Percentiles rank a stretch among this genome's conserved stretches.
These are phyloP conservation scores for Colletotrichum melonis DNA, from an alignment of 2,329 filamentous ascomycete species.

Conservation along the genomic window DNA sequence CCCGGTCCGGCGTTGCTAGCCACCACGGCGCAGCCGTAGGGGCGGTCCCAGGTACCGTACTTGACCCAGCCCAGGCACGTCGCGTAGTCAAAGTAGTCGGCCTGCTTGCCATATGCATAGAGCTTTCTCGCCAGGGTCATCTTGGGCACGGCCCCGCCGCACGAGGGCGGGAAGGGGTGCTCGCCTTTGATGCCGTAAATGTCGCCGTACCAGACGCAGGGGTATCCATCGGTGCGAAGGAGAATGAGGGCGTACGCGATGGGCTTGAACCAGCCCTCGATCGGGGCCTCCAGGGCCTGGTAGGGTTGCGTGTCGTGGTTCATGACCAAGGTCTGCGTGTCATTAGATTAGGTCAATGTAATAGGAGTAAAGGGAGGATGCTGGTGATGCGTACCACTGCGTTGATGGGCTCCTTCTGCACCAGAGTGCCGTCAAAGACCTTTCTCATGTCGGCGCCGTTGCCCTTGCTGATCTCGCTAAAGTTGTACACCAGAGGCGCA, in stretches of 20 bases:
- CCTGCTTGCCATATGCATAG: conserved; percentile 74
- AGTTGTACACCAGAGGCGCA: conserved; percentile 75
- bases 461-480: conserved; percentile 68
- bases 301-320: conserved; percentile 74
- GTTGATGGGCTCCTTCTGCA: conserved; percentile 51
- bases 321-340: conserved; percentile 69
- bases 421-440: conserved; percentile 71
- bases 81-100: conserved; percentile 71
- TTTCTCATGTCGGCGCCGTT: conserved; percentile 69
- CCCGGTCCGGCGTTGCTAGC: conserved; percentile 64
- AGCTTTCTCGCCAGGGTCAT: conserved; percentile 72
- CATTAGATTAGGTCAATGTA: too few species aligned
- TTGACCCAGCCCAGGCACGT: conserved; percentile 73
- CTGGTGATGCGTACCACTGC: conserved; percentile 44
- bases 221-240: conserved; percentile 70
- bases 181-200: conserved; percentile 69
- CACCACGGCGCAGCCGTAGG: conserved; percentile 66
- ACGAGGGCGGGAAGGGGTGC: conserved; percentile 61
- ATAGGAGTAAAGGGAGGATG: too few species aligned
- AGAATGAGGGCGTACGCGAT: conserved; percentile 79
- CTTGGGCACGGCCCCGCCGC: conserved; percentile 65
- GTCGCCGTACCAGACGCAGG: conserved; percentile 79
- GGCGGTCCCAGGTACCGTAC: conserved; percentile 56
- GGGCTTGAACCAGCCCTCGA: conserved; percentile 76
- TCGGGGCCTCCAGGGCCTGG: conserved; percentile 61